Evolutionary conservation across 441 rosid species (phyloP), one percentile per base, ranked within the genome.

Genomic region (Capsella rubella): DNA sequence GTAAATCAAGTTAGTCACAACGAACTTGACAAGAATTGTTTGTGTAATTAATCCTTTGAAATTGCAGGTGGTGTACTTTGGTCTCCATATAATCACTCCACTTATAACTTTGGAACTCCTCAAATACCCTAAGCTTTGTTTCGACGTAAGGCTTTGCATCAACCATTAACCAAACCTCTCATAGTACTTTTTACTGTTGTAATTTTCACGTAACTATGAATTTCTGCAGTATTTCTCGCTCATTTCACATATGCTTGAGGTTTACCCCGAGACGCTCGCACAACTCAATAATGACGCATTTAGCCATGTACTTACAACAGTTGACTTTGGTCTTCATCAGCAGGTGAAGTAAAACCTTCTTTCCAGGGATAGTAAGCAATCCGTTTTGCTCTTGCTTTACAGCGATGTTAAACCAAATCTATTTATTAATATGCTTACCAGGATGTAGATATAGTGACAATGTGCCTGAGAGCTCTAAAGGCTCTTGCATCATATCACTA

Each of bases 111-210:
- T 89, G 89, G 98, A 93, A 76, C 87, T 93, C 74, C 84, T 95
- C 83, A 95, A 93, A 83, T 95, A 87, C 82, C 99, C 98, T 53
- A 93, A 95, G 84, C 98, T 95, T 80, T 95, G 98, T 82, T 89
- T 83, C 67, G 99, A 95, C 77, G 99, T 93, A 86, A 91, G 98
- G 52, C 63, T 29, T 58, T 81, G 21, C 53, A 32, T 69, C 53
- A 58, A 65, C 58, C 73, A 56, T 68, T 13, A 47, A 69, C 50
- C 64, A 63, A 13, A 61, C 52, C 49, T 69, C 25, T 47, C 8
- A n/a, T 32, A 8, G 25, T 77, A 67, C 11, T 68, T 52, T 51
- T 67, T 52, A 53, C 42, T 55, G 49, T 59, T 43, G 32, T 27
- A 34, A 52, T 34, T 77, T 58, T 18, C 69, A 34, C 65, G 27